Evolutionary conservation across 1,284 basidiomycete genomes (phyloP), one percentile per base, ranked within the genome.

Genomic region (Pisolithus thermaeus): DNA sequence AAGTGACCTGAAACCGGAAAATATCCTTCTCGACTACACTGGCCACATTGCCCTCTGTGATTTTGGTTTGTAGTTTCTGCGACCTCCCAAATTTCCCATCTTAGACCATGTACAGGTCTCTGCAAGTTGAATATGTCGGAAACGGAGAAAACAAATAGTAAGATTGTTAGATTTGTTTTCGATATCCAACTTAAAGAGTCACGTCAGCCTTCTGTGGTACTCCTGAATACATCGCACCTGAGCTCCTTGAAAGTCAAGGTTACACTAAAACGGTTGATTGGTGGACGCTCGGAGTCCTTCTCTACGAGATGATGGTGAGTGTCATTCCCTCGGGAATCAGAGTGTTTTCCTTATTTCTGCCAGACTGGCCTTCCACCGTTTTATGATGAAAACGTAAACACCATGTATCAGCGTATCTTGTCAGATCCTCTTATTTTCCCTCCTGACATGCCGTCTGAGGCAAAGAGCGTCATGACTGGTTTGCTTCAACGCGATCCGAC

Each of bases 91-190:
- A 18, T 39, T 20, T 28, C 12, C 5, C 32, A 5, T 36, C 41
- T 56, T 49, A 56, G n/a, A 20, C 51, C 46, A 32, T 20, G n/a
- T 1, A 38, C 49, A 82, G 80, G 92, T n/a, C 81, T 99, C 8
- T 99, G 95, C 75, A 99, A 99, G 70, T 78, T 99, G 49, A 98
- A 99, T 73, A 99, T 99, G 97, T 90, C 90, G 1, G 93, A 97
- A 65, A 87, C 88, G 7, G 94, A 98, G 68, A 97, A 96, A 65
- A 99, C 96, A 12, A 98, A 97, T 73, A 98, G 91, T 93, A 62
- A 62, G 84, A 25, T 44, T 40, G 37, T 39, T n/a, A 22, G 6
- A 41, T 25, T 22, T 2, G 20, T 7, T n/a, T 27, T 43, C 8
- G 23, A 16, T 39, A n/a, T 3, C n/a, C 28, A 22, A 22, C 42